These are phyloP conservation scores for Leccinum huronense DNA, from an alignment of 1,284 basidiomycete species.

Conservation along the genomic window DNA sequence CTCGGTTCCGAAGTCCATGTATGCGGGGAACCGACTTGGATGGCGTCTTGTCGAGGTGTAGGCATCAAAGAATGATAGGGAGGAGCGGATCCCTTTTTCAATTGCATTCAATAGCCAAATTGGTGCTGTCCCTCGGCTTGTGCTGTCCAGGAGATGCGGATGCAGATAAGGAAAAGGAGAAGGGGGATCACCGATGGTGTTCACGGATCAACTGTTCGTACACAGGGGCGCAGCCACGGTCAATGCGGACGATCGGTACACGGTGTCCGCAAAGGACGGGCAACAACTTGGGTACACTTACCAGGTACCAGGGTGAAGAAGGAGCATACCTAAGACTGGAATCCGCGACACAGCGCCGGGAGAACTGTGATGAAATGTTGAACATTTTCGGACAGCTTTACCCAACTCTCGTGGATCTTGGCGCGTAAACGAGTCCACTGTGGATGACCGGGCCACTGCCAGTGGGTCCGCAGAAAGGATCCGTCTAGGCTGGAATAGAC, in stretches of 20 bases:
- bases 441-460: constrained; percentile 10
- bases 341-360: background rate
- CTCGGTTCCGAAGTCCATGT: constrained; percentile 12
- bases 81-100: background rate
- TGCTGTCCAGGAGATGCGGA: background rate
- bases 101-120: constrained; percentile 11
- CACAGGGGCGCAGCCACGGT: background rate
- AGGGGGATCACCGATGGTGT: background rate
- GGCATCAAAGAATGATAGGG: background rate
- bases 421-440: background rate
- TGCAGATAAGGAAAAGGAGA: background rate
- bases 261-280: constrained; percentile 5
- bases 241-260: background rate
- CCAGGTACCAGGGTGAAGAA: constrained; percentile 1
- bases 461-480: background rate
- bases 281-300: constrained; percentile 12
- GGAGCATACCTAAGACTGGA: constrained; percentile 18
- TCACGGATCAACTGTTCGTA: background rate
- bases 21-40: background rate
- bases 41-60: background rate
- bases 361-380: constrained; percentile 12
- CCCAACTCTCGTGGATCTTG: background rate
- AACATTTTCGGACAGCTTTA: background rate
- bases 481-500: background rate
- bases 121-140: background rate